Base-by-base conservation (phyloP, 73 alveolate genomes). In the Urostyla sp. region DNA sequence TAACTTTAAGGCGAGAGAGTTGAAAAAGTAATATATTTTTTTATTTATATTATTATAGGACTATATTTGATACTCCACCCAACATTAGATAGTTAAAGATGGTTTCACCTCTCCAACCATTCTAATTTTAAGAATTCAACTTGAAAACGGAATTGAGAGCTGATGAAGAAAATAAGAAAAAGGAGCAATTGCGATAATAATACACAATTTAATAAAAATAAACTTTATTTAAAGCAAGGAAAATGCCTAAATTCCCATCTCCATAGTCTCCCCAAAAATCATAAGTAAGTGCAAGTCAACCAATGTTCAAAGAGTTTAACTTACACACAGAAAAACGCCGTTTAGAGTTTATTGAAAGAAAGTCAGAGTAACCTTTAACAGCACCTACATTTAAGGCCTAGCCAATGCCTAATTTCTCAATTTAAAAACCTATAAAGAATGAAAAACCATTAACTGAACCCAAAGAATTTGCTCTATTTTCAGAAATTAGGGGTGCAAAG, bases 161-260 rank as follows among this genome's bases (percentile, higher is more conserved):
- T 30, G 72, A n/a, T n/a, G n/a, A 69, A 20, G 83, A 49, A 27
- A 54, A 69, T 28, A 45, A 26, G 11, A 69, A 49, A 26, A 69
- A 69, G 45, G 53, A n/a, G 2, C 37, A 21, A 60, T 57, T 43
- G 44, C 37, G 79, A 31, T 16, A 46, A 15, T 40, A 11, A 16
- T 16, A 10, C 52, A 40, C 10, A 40, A 27, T 67, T 30, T 46
- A 21, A 30, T 54, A 69, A 7, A 59, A 69, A 36, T 46, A 69
- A 27, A 18, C 8, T 69, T 4, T 46, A 5, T 69, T 69, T 34
- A 45, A 69, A 27, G 83, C 83, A 34, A 69, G 83, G 34, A 52
- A 69, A 46, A 69, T 69, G 83, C 83, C 83, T 20, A 69, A 48
- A 46, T 69, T 69, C 69, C 83, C 83, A 4, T n/a, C 69, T 2